Base-by-base conservation (phyloP, 805 yeast species). In the Cyberlindnera xylosilytica region DNA sequence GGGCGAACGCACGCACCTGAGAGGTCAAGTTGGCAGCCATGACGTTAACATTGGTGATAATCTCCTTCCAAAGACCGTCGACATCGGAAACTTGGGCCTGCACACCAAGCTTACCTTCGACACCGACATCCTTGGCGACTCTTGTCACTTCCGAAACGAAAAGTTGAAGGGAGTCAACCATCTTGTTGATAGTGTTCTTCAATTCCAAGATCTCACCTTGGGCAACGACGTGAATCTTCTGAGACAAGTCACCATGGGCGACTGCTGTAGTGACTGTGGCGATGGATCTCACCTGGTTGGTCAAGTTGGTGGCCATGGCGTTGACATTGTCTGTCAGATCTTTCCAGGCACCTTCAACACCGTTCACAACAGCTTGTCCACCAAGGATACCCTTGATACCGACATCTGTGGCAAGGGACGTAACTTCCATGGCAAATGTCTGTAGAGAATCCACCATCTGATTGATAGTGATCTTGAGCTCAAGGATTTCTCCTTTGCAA, bases 191-290 rank as follows among this genome's bases (percentile, higher is more conserved):
- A 7, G 96, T 87, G 47, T 82, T 76, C 58, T 87, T 87, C 63
- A 87, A 74, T 49, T 89, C 93, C 53, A 87, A 72, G 53, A 87
- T 87, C 60, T 87, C 96, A 41, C 96, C 96, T 61, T 87, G 91
- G 9, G 96, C 95, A 55, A 82, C 91, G 20, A 87, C 96, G 49
- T 79, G 87, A 63, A 87, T 87, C 63, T 87, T 87, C 50, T 93
- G 75, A 0, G 96, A 87, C 63, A 87, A 83, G 62, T 87, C 96
- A 60, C 96, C 95, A 64, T 87, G 95, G 2, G 96, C 87, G 20
- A 95, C 96, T 7, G 96, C 95, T 12, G 93, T 95, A 0, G 96
- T 87, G 53, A 87, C 88, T 54, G 87, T 91, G 22, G 95, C 95
- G 65, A 87, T 87, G 0, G 95, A 95, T 66, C 96, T 78, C 57